Base-by-base conservation (phyloP, 83 land plant genomes). In the Thuja plicata region DNA sequence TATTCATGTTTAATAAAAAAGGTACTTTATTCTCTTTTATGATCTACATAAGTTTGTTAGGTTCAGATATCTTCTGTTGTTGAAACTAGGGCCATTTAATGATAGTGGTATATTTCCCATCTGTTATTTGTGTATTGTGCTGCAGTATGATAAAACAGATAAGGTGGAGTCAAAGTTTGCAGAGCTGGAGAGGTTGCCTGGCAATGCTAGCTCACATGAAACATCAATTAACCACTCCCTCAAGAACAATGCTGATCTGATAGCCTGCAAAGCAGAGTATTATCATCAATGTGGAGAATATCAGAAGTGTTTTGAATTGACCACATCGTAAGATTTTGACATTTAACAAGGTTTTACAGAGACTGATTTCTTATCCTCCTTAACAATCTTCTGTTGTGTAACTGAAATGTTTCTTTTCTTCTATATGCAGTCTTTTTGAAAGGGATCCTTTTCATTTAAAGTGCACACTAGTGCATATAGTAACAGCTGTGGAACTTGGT, bases 401-500 rank as follows among this genome's bases (percentile, higher is more conserved):
- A 81, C n/a, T 19, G 48, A 9, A 81, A 21, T 46, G 35, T 45
- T 71, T 17, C 50, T 8, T 74, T 35, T 80, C 35, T 79, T 19
- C 13, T 40, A 73, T 43, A n/a, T 66, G 55, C 94, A 98, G 99
- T 88, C 84, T 98, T 62, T 93, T 98, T 85, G 99, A 96, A 90
- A 96, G 92, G 86, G 99, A 98, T 87, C 99, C 98, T 60, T 98
- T 95, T 88, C 99, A 97, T 92, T 87, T 95, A 54, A 97, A 95
- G 87, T 93, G 95, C 91, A 96, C 93, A 71, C 93, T 97, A 87
- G 93, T 97, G 91, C 98, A 97, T 91, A 89, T 98, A 87, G 99
- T 92, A 87, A 95, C 99, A 85, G 98, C 99, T 48, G 90, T 96
- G 92, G 99, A 98, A 93, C 97, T 98, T 90, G 99, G 96, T 50